Percentiles rank a stretch among this genome's conserved stretches.
Conservation (phyloP, 78 protist genomes). For the Mantamonas sphyraenae region DNA sequence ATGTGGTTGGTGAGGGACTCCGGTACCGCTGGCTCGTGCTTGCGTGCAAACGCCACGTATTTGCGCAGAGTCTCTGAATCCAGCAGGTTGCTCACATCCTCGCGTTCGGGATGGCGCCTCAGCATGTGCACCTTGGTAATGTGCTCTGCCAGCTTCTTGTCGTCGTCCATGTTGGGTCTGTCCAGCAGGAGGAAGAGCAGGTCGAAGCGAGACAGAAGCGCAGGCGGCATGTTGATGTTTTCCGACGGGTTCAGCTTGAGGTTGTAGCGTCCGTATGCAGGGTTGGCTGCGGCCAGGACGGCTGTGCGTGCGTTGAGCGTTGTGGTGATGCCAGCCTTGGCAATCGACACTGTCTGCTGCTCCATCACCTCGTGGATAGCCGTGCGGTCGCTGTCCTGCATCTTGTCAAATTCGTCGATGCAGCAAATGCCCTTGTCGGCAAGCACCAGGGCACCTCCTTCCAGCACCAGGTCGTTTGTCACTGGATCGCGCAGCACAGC, state of each 20-base stretch:
- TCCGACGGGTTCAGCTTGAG: slow-evolving; percentile 42
- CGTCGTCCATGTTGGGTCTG: slow-evolving; percentile 56
- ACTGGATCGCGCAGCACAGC: slow-evolving; percentile 71
- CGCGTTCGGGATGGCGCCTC: too few relatives aligned
- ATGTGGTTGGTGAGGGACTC: slow-evolving; percentile 42
- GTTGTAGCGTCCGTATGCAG: slow-evolving; percentile 90
- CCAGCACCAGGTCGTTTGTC: slow-evolving; percentile 87
- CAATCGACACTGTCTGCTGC: slow-evolving; percentile 98
- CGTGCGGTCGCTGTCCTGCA: slow-evolving; percentile 72
- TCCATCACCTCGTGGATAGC: slow-evolving; percentile 99
- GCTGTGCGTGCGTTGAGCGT: slow-evolving; percentile 98
- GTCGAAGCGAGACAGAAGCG: slow-evolving; percentile 93
- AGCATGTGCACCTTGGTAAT: slow-evolving; percentile 87
- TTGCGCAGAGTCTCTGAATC: not conserved
- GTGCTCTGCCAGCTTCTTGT: slow-evolving; percentile 81
- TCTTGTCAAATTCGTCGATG: slow-evolving; percentile 90
- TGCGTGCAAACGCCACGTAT: slow-evolving; percentile 45
- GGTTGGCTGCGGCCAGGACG: slow-evolving; percentile 99
- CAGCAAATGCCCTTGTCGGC: slow-evolving; percentile 98
- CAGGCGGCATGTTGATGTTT: slow-evolving; percentile 91
- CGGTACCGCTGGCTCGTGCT: slow-evolving; percentile 60
- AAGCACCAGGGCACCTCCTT: slow-evolving; percentile 98
- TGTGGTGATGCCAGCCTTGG: slow-evolving; percentile 98
- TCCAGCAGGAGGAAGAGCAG: slow-evolving; percentile 91
- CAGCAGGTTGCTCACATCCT: not conserved